phyloP scores from a whole-genome alignment of 2,329 filamentous ascomycete genomes.

The Aureobasidium lini region DNA sequence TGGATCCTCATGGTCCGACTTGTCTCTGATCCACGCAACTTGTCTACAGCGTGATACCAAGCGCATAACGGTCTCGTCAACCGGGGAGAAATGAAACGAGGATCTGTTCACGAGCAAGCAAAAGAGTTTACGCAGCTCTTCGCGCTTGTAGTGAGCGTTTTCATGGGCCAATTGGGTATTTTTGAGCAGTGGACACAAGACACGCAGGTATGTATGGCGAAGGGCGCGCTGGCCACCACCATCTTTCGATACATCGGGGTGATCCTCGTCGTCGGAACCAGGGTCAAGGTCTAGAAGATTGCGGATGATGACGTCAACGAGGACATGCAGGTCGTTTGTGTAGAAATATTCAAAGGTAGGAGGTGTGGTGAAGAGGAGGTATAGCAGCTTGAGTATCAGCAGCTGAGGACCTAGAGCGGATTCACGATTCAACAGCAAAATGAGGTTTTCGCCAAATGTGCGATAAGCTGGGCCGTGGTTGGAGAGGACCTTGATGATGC shows the following conservation, averaged over 20 bases:
- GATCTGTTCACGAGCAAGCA: conserved; percentile 50
- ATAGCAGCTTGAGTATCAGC: conserved; percentile 91
- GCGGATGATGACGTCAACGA: conserved; percentile 91
- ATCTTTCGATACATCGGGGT: conserved; percentile 14
- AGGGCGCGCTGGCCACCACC: conserved; percentile 43
- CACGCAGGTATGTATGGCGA: conserved; percentile 88
- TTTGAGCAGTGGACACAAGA: conserved; percentile 80
- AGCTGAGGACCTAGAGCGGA: conserved; percentile 87
- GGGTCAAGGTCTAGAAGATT: conserved; percentile 94
- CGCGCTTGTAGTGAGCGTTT: conserved; percentile 76
- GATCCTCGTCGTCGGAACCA: conserved; percentile 48
- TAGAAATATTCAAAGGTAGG: conserved; percentile 97
- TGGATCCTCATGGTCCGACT: conserved; percentile 22
- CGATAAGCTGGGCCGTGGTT: conserved; percentile 73
- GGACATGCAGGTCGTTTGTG: conserved; percentile 88
- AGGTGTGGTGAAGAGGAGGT: conserved; percentile 86
- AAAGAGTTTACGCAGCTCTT: conserved; percentile 73
- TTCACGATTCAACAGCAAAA: conserved; percentile 88
- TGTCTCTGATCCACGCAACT: conserved; percentile 30
- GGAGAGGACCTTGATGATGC: conserved; percentile 85
- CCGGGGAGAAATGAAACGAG: conserved; percentile 64
- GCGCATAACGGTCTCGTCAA: conserved; percentile 71
- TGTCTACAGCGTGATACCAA: conserved; percentile 63
- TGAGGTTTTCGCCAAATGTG: conserved; percentile 96
- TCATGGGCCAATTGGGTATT: conserved; percentile 84